Percentiles rank a stretch among this genome's conserved stretches.
These are phyloP conservation scores for Wickerhamiella azymoides DNA, from an alignment of 805 yeast genomes.

Conservation along the genomic window DNA sequence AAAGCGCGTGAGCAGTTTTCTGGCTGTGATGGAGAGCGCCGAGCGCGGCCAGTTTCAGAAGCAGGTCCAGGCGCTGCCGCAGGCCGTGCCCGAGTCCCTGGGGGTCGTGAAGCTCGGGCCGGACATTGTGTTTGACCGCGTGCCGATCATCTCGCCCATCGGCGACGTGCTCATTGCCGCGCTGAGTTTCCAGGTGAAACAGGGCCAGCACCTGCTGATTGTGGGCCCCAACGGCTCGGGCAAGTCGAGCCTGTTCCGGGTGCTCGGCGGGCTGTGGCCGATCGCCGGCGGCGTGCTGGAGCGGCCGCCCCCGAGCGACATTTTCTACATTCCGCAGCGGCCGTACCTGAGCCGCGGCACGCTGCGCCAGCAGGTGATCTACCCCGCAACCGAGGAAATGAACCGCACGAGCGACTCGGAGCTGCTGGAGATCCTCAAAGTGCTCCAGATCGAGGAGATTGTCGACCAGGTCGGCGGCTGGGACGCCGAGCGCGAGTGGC, in stretches of 20 bases:
- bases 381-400: conserved; percentile 60
- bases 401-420: conserved; percentile 25
- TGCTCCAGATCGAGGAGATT: conserved; percentile 24
- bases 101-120: conserved; percentile 31
- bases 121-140: conserved; percentile 49
- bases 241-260: conserved; percentile 79
- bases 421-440: conserved; percentile 24
- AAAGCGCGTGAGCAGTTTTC: conserved; percentile 54
- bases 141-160: conserved; percentile 77
- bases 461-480: conserved; percentile 38
- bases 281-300: conserved; percentile 42
- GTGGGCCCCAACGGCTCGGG: conserved; percentile 97
- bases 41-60: conserved; percentile 26
- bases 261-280: conserved; percentile 91
- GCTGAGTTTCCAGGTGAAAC: conserved; percentile 56
- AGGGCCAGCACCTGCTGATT: conserved; percentile 73
- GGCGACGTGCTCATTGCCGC: conserved; percentile 56
- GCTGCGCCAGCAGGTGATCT: conserved; percentile 75
- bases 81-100: conserved; percentile 7
- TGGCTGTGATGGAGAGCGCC: conserved; percentile 45
- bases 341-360: conserved; percentile 76
- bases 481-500: conserved; percentile 66
- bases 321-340: conserved; percentile 84
- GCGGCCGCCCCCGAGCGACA: conserved; percentile 50
- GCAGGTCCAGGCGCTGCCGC: conserved; percentile 15